Percentiles rank a stretch among this genome's conserved stretches.
phyloP scores from a whole-genome alignment of 768 basidiomycete genomes.

The Lactarius sanguifluus region DNA sequence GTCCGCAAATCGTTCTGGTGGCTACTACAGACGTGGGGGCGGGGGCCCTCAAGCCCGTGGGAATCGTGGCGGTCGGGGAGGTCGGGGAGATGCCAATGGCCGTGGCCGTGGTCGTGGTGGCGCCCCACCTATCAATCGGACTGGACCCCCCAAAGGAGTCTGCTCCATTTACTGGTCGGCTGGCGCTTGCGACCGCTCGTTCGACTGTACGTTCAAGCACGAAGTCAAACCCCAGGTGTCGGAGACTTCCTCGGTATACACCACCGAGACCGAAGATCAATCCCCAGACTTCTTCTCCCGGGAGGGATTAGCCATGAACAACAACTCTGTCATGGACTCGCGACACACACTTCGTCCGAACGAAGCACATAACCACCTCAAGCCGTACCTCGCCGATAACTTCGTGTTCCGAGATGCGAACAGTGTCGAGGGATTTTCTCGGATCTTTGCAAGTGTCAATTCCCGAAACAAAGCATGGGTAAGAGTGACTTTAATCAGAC shows the following conservation, averaged over 20 bases:
- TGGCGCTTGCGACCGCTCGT: conserved; percentile 33
- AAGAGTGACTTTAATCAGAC: not conserved
- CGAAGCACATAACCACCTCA: conserved; percentile 35
- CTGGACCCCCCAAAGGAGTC: conserved; percentile 28
- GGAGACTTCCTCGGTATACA: not conserved
- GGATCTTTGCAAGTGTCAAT: conserved; percentile 33
- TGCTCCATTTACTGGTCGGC: conserved; percentile 36
- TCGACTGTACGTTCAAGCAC: conserved; percentile 36
- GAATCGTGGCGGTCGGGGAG: conserved; percentile 25
- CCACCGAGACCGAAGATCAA: conserved; percentile 6
- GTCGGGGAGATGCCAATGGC: conserved; percentile 24
- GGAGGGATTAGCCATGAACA: conserved; percentile 30
- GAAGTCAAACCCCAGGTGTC: conserved; percentile 17
- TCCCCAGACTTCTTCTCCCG: conserved; percentile 31
- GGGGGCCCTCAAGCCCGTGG: conserved; percentile 1
- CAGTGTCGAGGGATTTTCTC: conserved; percentile 33
- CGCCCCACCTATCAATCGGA: conserved; percentile 6
- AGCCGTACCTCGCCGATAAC: conserved; percentile 30
- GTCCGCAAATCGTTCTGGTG: conserved; percentile 6
- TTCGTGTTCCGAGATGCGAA: conserved; percentile 32
- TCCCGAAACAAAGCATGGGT: conserved; percentile 33
- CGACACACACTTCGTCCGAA: conserved; percentile 29
- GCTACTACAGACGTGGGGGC: conserved; percentile 4
- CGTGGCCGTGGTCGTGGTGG: conserved; percentile 15
- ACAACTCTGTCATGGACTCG: conserved; percentile 21